Evolutionary conservation across 2,329 filamentous ascomycete genomes (phyloP).

Genomic region (Lecanicillium sp.): DNA sequence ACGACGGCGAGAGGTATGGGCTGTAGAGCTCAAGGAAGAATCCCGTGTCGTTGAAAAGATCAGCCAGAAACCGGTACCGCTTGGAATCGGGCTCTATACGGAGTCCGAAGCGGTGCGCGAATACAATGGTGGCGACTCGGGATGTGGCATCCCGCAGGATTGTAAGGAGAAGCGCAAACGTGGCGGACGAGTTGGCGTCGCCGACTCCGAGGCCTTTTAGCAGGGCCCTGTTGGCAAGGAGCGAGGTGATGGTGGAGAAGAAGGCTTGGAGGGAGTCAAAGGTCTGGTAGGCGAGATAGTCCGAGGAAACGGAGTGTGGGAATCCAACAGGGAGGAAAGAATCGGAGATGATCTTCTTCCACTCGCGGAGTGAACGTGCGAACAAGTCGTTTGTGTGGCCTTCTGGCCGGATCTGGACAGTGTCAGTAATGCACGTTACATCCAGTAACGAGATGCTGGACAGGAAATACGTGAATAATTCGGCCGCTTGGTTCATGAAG

Average conservation of each 20-base stretch:
- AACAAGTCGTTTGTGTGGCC: conserved; percentile 21
- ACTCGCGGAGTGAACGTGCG: conserved; percentile 26
- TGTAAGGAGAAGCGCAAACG: conserved; percentile 72
- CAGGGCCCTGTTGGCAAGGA: conserved; percentile 77
- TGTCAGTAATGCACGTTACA: neutral
- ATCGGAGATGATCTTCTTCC: conserved; percentile 45
- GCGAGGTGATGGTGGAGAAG: conserved; percentile 71
- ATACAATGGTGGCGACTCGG: conserved; percentile 76
- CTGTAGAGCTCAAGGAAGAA: conserved; percentile 82
- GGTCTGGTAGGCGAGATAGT: conserved; percentile 70
- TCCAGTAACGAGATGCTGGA: neutral
- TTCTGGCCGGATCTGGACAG: neutral
- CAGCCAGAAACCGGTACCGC: conserved; percentile 77
- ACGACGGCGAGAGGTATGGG: conserved; percentile 57
- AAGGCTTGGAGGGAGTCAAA: conserved; percentile 79
- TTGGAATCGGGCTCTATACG: conserved; percentile 88
- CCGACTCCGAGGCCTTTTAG: conserved; percentile 78
- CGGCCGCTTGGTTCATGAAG: conserved; percentile 23
- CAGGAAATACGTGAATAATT: conserved; percentile 22
- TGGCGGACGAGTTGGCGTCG: conserved; percentile 71
- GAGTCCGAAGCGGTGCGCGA: conserved; percentile 75
- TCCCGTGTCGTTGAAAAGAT: conserved; percentile 81
- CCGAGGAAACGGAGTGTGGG: conserved; percentile 75
- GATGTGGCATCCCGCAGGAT: conserved; percentile 78
- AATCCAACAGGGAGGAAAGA: conserved; percentile 85